Percentiles rank a stretch among this genome's conserved stretches.
phyloP scores from a whole-genome alignment of 2,329 filamentous ascomycete species.

The Fusarium setosum region DNA sequence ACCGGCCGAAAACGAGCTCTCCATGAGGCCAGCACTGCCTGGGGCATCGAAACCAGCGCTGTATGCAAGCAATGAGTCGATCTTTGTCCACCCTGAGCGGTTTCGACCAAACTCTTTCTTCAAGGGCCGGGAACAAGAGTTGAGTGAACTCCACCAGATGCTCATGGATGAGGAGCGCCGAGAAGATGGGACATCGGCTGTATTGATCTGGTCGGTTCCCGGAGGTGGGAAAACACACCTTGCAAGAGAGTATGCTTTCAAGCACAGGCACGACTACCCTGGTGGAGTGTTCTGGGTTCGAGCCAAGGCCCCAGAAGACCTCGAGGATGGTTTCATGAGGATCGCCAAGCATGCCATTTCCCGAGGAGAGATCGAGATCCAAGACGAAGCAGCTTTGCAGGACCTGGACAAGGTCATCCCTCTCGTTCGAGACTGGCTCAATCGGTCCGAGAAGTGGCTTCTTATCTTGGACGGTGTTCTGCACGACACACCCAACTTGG shows the following conservation, averaged over 20 bases:
- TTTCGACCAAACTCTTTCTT: constrained; percentile 41
- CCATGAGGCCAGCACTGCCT: background rate
- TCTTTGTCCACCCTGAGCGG: constrained; percentile 39
- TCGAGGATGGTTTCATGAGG: constrained; percentile 39
- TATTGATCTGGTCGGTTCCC: constrained; percentile 36
- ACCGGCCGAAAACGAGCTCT: constrained; percentile 1
- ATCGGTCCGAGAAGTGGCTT: constrained; percentile 37
- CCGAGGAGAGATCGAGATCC: constrained; percentile 19
- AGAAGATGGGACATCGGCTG: constrained; percentile 37
- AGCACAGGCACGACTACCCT: constrained; percentile 32
- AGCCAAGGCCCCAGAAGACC: constrained; percentile 38
- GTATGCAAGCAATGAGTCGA: constrained; percentile 12
- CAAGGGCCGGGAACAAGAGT: constrained; percentile 26
- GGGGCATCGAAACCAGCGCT: background rate
- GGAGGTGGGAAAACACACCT: constrained; percentile 40
- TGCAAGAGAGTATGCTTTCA: constrained; percentile 40
- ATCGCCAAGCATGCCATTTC: constrained; percentile 34
- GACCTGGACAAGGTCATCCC: constrained; percentile 26
- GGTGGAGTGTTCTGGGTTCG: constrained; percentile 41
- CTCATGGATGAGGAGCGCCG: constrained; percentile 33
- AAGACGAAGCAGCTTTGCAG: constrained; percentile 28
- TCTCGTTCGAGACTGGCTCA: constrained; percentile 36
- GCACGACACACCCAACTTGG: constrained; percentile 30
- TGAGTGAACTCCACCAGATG: constrained; percentile 36
- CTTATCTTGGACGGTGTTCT: constrained; percentile 39